phyloP scores from a whole-genome alignment of 139 green algal species.

The Volvox reticuliferus region DNA sequence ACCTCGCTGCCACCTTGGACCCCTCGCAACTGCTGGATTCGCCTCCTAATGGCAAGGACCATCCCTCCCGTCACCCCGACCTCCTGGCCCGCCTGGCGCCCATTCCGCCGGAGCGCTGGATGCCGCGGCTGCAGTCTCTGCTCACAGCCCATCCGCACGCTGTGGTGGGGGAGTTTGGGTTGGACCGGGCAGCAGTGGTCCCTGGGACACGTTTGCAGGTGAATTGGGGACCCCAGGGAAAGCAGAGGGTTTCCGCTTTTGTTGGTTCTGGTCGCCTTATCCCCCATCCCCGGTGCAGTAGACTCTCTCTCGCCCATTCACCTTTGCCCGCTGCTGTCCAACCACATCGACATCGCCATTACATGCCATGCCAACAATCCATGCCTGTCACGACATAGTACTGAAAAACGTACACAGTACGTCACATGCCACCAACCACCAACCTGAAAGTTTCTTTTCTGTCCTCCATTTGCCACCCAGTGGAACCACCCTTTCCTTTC shows the following conservation, averaged over 20 bases:
- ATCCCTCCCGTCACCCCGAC: slow-evolving; percentile 6
- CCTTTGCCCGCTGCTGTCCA: too few relatives aligned
- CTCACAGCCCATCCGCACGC: slow-evolving; percentile 33
- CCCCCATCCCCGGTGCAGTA: too few relatives aligned
- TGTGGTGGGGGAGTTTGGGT: slow-evolving; percentile 66
- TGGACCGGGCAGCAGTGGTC: slow-evolving; percentile 62
- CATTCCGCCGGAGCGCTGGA: slow-evolving; percentile 4
- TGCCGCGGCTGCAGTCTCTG: slow-evolving; percentile 46
- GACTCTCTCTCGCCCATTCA: too few relatives aligned
- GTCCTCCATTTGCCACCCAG: background rate
- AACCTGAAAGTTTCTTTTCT: background rate
- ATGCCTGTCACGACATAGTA: too few relatives aligned
- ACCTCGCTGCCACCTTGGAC: background rate
- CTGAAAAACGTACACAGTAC: too few relatives aligned
- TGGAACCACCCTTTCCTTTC: background rate
- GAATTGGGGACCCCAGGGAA: background rate
- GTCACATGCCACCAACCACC: too few relatives aligned
- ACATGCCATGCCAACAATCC: too few relatives aligned
- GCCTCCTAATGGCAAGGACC: slow-evolving; percentile 10
- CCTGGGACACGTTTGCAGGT: slow-evolving; percentile 53
- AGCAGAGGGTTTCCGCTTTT: background rate
- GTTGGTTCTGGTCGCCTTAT: too few relatives aligned
- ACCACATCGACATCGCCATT: too few relatives aligned
- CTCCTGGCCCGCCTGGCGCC: background rate
- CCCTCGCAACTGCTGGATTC: slow-evolving; percentile 11